phyloP scores from a whole-genome alignment of 768 basidiomycete genomes.

The Amanita brunnescens region DNA sequence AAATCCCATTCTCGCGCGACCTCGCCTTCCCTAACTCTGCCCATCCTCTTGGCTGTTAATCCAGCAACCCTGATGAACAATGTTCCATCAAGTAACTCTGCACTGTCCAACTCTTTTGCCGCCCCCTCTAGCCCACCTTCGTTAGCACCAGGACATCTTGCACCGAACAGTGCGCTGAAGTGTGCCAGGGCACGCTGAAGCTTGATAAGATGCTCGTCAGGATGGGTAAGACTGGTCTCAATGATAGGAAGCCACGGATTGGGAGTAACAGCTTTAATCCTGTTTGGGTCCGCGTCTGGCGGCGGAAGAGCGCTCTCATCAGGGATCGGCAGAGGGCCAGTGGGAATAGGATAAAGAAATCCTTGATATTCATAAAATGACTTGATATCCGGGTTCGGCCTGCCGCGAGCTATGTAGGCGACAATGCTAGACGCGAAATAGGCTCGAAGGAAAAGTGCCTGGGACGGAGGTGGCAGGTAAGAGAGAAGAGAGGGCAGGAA shows the following conservation, averaged over 20 bases:
- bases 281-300: slow-evolving; percentile 6
- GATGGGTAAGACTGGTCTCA: slow-evolving; percentile 27
- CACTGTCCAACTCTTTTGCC: slow-evolving; percentile 14
- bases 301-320: slow-evolving; percentile 17
- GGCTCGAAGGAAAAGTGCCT: slow-evolving; percentile 44
- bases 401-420: slow-evolving; percentile 52
- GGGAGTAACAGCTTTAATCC: slow-evolving; percentile 14
- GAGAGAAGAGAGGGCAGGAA: slow-evolving; percentile 23
- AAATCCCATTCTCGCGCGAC: neutral
- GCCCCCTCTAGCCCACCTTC: slow-evolving; percentile 26
- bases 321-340: slow-evolving; percentile 17
- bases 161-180: slow-evolving; percentile 25
- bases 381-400: slow-evolving; percentile 37
- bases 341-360: slow-evolving; percentile 8
- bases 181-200: slow-evolving; percentile 44
- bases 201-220: slow-evolving; percentile 35
- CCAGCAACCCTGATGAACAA: slow-evolving; percentile 36
- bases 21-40: slow-evolving; percentile 20
- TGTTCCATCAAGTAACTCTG: slow-evolving; percentile 38
- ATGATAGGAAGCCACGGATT: slow-evolving; percentile 34
- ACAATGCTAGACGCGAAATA: slow-evolving; percentile 32
- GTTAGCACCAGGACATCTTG: slow-evolving; percentile 5
- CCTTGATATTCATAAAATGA: slow-evolving; percentile 32
- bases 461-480: slow-evolving; percentile 20
- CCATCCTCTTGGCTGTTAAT: slow-evolving; percentile 25